phyloP scores from a whole-genome alignment of 305 asterid species.

The Plantago lanceolata region DNA sequence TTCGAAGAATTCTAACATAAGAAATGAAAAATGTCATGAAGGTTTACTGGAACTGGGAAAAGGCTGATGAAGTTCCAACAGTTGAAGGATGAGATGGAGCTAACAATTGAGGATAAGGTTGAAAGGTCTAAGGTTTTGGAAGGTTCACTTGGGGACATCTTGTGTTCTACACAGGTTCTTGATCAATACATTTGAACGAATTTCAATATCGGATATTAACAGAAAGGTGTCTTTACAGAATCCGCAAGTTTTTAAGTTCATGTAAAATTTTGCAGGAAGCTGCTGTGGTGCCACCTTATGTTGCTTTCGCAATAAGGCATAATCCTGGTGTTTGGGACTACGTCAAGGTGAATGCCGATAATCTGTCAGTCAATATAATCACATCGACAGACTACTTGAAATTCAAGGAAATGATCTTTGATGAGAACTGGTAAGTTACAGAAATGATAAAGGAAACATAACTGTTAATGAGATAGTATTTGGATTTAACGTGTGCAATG shows the following conservation, averaged over 20 bases:
- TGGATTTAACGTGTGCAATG: neutral
- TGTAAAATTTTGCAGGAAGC: slow-evolving; percentile 55
- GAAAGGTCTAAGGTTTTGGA: slow-evolving; percentile 58
- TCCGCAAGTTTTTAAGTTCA: neutral
- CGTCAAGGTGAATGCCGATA: slow-evolving; percentile 57
- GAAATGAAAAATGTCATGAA: slow-evolving; percentile 20
- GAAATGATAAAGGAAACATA: neutral
- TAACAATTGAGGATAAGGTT: slow-evolving; percentile 53
- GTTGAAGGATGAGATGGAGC: slow-evolving; percentile 63
- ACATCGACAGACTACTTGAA: slow-evolving; percentile 55
- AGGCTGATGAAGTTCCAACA: slow-evolving; percentile 64
- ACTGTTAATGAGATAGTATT: neutral
- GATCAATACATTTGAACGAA: neutral
- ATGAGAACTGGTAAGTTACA: slow-evolving; percentile 54
- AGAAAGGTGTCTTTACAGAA: neutral
- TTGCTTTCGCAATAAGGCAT: slow-evolving; percentile 65
- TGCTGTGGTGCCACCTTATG: slow-evolving; percentile 63
- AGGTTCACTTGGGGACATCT: slow-evolving; percentile 55
- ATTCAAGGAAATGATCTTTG: slow-evolving; percentile 54
- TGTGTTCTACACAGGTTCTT: slow-evolving; percentile 59
- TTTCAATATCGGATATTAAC: neutral
- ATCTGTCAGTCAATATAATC: slow-evolving; percentile 47
- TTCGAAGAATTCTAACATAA: neutral
- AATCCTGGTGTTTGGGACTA: slow-evolving; percentile 70
- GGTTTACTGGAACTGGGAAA: slow-evolving; percentile 56